Evolutionary conservation across 2,329 filamentous ascomycete genomes (phyloP), one percentile per base, ranked within the genome.

Genomic region (Phaeosphaeria sp.): DNA sequence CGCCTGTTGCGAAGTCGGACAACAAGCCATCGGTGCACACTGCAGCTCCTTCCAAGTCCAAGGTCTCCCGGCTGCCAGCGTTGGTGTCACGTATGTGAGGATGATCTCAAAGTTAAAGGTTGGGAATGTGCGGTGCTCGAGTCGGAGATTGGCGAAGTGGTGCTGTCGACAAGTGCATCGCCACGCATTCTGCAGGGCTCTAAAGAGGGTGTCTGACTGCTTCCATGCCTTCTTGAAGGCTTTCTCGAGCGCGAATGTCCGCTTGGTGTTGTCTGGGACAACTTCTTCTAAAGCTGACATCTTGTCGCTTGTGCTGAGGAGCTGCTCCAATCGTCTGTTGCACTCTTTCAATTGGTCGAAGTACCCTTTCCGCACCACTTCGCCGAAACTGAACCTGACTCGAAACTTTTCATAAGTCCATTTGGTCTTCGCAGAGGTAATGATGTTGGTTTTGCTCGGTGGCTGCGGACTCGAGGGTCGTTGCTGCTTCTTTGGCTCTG

Each of bases 101-200:
- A 68, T 59, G 33, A 68, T 51, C 24, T 67, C 61, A 45, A 69
- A 69, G 46, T 53, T 62, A 18, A 55, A 43, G 27, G 63, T 60
- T 17, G 66, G 43, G 9, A 63, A 45, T 49, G 57, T 67, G 0
- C 63, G 65, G 60, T 69, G 66, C 51, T 69, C 65, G 2, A 69
- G 58, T 17, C 60, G 56, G 17, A 69, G 53, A 46, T 65, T 66
- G 8, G 65, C 65, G 45, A 60, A 63, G 45, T 69, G 66, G 49
- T 67, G 61, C 17, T 63, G 57, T 52, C 57, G 55, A 53, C 66
- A 69, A 2, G 59, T 60, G 53, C 65, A 69, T 25, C 64, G 49
- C 61, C 65, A 68, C 21, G 66, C 59, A 9, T 57, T 59, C 21
- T 64, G 53, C 17, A 69, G 24, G 7, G 65, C 61, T 47, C 58